Percentiles rank a stretch among this genome's conserved stretches.
Evolutionary conservation across 805 yeast genomes (phyloP).

Genomic region (Naumovozyma castellii): DNA sequence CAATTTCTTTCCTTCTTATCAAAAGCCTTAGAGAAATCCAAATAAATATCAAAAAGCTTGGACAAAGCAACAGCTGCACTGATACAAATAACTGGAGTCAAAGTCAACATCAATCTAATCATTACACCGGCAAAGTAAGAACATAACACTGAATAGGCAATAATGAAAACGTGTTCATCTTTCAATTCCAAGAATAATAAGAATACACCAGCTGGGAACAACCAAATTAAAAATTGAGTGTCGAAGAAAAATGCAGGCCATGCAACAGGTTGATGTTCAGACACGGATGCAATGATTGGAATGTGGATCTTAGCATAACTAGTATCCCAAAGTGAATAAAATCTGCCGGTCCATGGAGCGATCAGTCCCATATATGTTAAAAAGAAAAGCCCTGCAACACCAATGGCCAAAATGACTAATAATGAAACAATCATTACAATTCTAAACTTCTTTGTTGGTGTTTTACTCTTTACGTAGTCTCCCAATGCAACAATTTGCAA

Average conservation of each 20-base stretch:
- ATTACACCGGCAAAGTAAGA: constrained; percentile 98
- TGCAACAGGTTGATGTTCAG: constrained; percentile 99
- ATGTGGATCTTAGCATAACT: constrained; percentile 94
- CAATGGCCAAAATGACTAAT: constrained; percentile 45
- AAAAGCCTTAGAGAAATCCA: constrained; percentile 41
- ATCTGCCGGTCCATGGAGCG: constrained; percentile 99
- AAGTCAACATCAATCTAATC: constrained; percentile 94
- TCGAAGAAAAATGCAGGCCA: constrained; percentile 98
- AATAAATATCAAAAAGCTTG: constrained; percentile 71
- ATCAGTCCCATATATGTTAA: constrained; percentile 87
- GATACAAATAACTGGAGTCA: constrained; percentile 94
- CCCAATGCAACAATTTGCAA: constrained; percentile 85
- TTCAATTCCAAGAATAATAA: constrained; percentile 79
- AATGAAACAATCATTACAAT: constrained; percentile 56
- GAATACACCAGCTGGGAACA: constrained; percentile 96
- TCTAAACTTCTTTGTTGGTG: constrained; percentile 65
- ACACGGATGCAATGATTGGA: constrained; percentile 96
- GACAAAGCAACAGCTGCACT: constrained; percentile 84
- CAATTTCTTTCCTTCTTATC: constrained; percentile 14
- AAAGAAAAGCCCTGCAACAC: constrained; percentile 60
- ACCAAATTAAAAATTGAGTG: constrained; percentile 86
- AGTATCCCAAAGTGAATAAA: constrained; percentile 97
- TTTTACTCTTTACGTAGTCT: constrained; percentile 63
- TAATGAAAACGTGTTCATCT: constrained; percentile 87
- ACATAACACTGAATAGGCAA: constrained; percentile 86